Evolutionary conservation across 2,329 filamentous ascomycete species (phyloP), one percentile per base, ranked within the genome.

Genomic region (Hirsutella thompsonii): DNA sequence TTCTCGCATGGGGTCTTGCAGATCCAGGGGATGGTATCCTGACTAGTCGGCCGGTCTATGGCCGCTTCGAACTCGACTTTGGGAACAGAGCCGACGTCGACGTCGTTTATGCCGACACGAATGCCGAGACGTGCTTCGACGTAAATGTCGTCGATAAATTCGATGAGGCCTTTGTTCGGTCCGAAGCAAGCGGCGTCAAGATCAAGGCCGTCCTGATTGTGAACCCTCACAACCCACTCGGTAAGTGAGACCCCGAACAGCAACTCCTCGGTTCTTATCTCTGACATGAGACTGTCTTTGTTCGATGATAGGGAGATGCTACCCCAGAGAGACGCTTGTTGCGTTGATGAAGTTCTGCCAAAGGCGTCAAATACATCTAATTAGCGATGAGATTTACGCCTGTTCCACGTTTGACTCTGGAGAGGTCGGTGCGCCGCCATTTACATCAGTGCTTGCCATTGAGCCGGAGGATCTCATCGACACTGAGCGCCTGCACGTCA

Each of bases 311-410:
- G 57, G 60, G 2, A 51, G 51, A 43, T 71, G 67, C 49, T 72
- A 72, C 44, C 55, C 66, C 1, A 54, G 54, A n/a, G 52, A 59
- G 5, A 62, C 62, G 0, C 49, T 75, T 3, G 44, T 66, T 1
- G 56, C 54, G 6, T 53, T 72, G 19, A 64, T 76, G 60, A 48
- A 51, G 3, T 62, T 77, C 40, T 76, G 72, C 46, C 56, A 70
- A 40, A 61, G 59, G 33, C 59, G 74, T 44, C 47, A 54, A 3
- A 55, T 78, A 4, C 72, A 78, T 44, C 56, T 77, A 36, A 63
- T 78, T 47, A 69, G 67, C 45, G 74, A 79, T 50, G 74, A 79
- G 49, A 69, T 79, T 32, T 78, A 77, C 48, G 74, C 67, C 9
- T 57, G 69, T 30, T 72, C 69, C 1, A 60, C 69, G 0, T 76